Evolutionary conservation across 164 flowering plant genomes (phyloP).

Genomic region (Tetracentron sinense): DNA sequence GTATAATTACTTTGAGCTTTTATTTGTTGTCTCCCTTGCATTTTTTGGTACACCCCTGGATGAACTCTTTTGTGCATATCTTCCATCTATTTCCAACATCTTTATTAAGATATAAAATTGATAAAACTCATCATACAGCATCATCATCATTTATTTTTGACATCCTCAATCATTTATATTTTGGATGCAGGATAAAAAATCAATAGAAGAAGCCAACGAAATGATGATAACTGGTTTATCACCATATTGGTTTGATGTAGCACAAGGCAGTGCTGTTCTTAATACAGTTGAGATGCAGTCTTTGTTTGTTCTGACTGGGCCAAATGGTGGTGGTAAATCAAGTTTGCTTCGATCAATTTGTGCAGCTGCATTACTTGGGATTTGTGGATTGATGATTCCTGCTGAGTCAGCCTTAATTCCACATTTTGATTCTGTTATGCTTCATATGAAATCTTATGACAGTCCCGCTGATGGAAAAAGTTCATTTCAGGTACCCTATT

Average conservation of each 20-base stretch:
- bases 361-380: constrained; percentile 90
- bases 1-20: too few species aligned
- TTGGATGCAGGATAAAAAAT: constrained; percentile 38
- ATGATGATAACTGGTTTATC: constrained; percentile 73
- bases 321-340: constrained; percentile 99
- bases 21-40: too few species aligned
- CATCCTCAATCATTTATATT: neutral
- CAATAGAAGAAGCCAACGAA: constrained; percentile 27
- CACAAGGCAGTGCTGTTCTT: constrained; percentile 72
- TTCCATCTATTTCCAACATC: too few species aligned
- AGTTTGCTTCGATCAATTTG: constrained; percentile 91
- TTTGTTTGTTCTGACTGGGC: constrained; percentile 88
- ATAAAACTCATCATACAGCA: neutral
- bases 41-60: too few species aligned
- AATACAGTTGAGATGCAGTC: constrained; percentile 86
- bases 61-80: too few species aligned
- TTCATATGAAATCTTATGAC: constrained; percentile 98
- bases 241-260: constrained; percentile 93
- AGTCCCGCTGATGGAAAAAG: constrained; percentile 98
- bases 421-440: constrained; percentile 90
- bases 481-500: constrained; percentile 75
- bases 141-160: neutral
- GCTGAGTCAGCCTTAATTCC: constrained; percentile 87
- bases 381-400: constrained; percentile 96
- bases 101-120: too few species aligned